Evolutionary conservation across 2,329 filamentous ascomycete genomes (phyloP).

Genomic region (Trematosphaeria pertusa): DNA sequence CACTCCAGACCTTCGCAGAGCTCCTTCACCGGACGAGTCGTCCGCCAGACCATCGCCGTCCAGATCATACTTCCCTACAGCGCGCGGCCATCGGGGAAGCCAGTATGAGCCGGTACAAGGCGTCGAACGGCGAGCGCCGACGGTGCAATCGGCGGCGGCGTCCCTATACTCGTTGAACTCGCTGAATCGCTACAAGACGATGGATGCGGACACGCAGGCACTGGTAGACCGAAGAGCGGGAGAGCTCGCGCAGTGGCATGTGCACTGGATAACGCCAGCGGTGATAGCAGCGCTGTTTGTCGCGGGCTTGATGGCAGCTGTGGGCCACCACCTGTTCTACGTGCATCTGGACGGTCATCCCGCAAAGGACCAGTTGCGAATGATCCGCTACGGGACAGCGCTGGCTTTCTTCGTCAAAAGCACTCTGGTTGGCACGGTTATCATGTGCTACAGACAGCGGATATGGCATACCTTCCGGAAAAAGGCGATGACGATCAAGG

Average conservation of each 20-base stretch:
- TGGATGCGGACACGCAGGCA: slow-evolving; percentile 41
- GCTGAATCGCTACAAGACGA: slow-evolving; percentile 32
- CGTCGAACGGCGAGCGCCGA: slow-evolving; percentile 20
- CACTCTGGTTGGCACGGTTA: slow-evolving; percentile 41
- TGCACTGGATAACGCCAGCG: slow-evolving; percentile 45
- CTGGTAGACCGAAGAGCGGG: slow-evolving; percentile 41
- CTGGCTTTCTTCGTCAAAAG: slow-evolving; percentile 48
- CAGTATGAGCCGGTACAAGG: slow-evolving; percentile 30
- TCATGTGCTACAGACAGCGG: slow-evolving; percentile 46
- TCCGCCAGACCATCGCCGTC: slow-evolving; percentile 21
- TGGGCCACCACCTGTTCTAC: slow-evolving; percentile 48
- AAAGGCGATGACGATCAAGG: slow-evolving; percentile 46
- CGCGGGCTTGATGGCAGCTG: slow-evolving; percentile 37
- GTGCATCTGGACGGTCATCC: slow-evolving; percentile 35
- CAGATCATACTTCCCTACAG: slow-evolving; percentile 23
- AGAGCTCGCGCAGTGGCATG: slow-evolving; percentile 43
- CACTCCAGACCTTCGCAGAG: slow-evolving; percentile 17
- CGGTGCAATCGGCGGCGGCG: slow-evolving; percentile 22
- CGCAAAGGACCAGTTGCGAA: slow-evolving; percentile 40
- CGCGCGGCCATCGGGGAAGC: slow-evolving; percentile 8
- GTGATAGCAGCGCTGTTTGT: slow-evolving; percentile 38
- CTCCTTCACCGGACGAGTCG: slow-evolving; percentile 16
- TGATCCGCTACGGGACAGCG: slow-evolving; percentile 46
- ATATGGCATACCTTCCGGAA: slow-evolving; percentile 48
- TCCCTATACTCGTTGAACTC: slow-evolving; percentile 34